These are phyloP conservation scores for Myxozyma neotropica DNA, from an alignment of 805 yeast species.

Conservation along the genomic window DNA sequence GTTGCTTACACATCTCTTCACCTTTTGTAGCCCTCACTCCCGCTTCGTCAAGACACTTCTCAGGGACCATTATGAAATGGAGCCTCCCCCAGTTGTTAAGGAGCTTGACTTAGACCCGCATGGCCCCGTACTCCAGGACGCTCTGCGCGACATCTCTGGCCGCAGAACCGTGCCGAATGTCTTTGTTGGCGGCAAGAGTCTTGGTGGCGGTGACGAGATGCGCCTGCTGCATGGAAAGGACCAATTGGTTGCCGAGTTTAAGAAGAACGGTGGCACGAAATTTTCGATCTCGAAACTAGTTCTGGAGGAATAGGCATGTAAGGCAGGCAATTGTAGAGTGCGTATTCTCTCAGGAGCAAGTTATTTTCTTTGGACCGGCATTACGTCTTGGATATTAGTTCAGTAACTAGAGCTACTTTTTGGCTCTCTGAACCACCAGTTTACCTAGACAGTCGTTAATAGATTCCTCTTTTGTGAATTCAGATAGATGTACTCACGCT, in stretches of 20 bases:
- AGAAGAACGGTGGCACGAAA: conserved; percentile 14
- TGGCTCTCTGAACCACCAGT: conserved; percentile 34
- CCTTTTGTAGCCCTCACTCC: conserved; percentile 64
- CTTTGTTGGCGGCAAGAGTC: conserved; percentile 67
- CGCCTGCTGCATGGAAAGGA: conserved; percentile 60
- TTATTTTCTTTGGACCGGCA: no score
- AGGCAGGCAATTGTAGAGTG: background rate
- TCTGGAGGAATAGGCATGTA: background rate
- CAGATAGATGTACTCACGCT: conserved; percentile 18
- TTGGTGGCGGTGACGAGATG: conserved; percentile 91
- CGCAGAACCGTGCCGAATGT: conserved; percentile 91
- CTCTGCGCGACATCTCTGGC: conserved; percentile 68
- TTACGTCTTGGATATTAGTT: no score
- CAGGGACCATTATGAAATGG: conserved; percentile 61
- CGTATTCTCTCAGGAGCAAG: no score
- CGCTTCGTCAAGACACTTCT: conserved; percentile 69
- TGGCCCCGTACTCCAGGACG: conserved; percentile 74
- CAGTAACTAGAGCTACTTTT: no score
- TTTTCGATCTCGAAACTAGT: background rate
- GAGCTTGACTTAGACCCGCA: conserved; percentile 81
- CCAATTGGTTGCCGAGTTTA: conserved; percentile 44
- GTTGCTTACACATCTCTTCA: background rate
- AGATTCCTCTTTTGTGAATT: background rate
- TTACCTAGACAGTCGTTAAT: conserved; percentile 18
- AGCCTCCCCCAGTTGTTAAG: conserved; percentile 71